Percentiles rank a stretch among this genome's conserved stretches.
phyloP scores from a whole-genome alignment of 257 asterid genomes.

The Ballota nigra region DNA sequence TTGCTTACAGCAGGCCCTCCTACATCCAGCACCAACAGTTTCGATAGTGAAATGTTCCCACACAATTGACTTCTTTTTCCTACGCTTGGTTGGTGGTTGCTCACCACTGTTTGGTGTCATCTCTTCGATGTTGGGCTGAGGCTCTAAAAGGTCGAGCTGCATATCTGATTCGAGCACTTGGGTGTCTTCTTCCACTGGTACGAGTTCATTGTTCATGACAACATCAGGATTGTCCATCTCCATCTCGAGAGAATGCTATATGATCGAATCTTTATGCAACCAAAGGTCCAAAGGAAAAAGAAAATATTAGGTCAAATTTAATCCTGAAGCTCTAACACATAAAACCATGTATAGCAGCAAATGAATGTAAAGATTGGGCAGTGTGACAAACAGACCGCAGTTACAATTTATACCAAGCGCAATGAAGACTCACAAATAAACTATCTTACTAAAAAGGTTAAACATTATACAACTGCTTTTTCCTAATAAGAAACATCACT shows the following conservation, averaged over 20 bases:
- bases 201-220: slow-evolving; percentile 49
- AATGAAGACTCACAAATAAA: not conserved
- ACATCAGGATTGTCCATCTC: slow-evolving; percentile 39
- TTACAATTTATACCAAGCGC: not conserved
- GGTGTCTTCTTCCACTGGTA: slow-evolving; percentile 52
- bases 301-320: not conserved
- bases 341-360: not conserved
- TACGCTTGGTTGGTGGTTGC: slow-evolving; percentile 44
- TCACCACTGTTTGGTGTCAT: slow-evolving; percentile 36
- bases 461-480: not conserved
- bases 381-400: not conserved
- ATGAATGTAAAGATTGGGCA: not conserved
- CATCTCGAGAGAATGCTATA: slow-evolving; percentile 26
- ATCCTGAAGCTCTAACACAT: not conserved
- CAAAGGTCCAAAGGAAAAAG: not conserved
- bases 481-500: not conserved
- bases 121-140: slow-evolving; percentile 35
- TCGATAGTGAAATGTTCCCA: slow-evolving; percentile 99
- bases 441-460: not conserved
- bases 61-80: slow-evolving; percentile 92
- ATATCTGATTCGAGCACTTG: slow-evolving; percentile 41
- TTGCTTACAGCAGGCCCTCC: slow-evolving; percentile 92
- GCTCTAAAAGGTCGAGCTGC: slow-evolving; percentile 44
- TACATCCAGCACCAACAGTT: slow-evolving; percentile 60
- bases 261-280: slow-evolving; percentile 19